Percentiles rank a stretch among this genome's conserved stretches.
Conservation (phyloP, 345 rosid genomes). For the Linum lewisii region DNA sequence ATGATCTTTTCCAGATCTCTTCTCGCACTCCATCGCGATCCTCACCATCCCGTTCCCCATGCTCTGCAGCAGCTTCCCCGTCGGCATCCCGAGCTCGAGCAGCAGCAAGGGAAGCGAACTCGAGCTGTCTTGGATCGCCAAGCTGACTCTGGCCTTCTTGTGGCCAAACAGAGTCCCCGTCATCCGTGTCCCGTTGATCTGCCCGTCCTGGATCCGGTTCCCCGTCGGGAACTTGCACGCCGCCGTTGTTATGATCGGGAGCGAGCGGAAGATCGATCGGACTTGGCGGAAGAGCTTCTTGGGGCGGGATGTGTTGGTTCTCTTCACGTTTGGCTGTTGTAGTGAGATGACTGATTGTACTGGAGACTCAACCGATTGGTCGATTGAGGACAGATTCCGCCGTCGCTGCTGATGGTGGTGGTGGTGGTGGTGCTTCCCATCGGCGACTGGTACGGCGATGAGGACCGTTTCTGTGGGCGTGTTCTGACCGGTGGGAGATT, state of each 20-base stretch:
- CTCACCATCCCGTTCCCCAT: constrained; percentile 63
- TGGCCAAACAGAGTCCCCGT: constrained; percentile 71
- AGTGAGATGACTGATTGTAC: constrained; percentile 23
- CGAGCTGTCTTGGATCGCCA: constrained; percentile 69
- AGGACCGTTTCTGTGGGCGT: no score
- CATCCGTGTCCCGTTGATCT: constrained; percentile 70
- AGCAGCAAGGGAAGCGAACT: constrained; percentile 49
- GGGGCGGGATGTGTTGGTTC: constrained; percentile 27
- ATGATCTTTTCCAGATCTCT: constrained; percentile 37
- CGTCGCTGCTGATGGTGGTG: no score
- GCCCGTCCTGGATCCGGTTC: constrained; percentile 34
- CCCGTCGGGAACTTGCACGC: constrained; percentile 48
- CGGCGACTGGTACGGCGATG: no score
- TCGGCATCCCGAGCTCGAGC: constrained; percentile 59
- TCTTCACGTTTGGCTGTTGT: constrained; percentile 37
- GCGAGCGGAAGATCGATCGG: constrained; percentile 58
- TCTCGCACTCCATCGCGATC: constrained; percentile 78
- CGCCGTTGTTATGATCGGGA: constrained; percentile 50
- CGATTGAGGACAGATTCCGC: no score
- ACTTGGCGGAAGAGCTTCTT: constrained; percentile 36
- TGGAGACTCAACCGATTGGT: background rate
- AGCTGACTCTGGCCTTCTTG: constrained; percentile 50
- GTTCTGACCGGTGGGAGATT: no score
- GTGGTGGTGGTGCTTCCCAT: no score
- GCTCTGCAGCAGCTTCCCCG: constrained; percentile 68